Conservation (phyloP, 768 basidiomycete genomes). For the Pleurotus tuber-regium region DNA sequence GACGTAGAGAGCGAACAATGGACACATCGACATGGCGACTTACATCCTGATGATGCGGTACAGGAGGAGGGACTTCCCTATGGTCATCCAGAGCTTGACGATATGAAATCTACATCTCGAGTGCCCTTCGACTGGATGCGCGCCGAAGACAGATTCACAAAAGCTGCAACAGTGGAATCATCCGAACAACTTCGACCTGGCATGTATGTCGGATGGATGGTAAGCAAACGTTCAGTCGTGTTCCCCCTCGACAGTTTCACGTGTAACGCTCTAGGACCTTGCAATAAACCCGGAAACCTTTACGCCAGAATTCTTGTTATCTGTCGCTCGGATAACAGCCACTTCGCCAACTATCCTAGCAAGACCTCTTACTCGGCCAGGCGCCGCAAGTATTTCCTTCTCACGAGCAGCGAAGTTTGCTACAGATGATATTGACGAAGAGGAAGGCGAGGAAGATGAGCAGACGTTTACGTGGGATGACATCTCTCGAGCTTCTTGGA, state of each 20-base stretch:
- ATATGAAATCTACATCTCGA: neutral
- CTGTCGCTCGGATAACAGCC: conserved; percentile 37
- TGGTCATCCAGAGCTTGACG: neutral
- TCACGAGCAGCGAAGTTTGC: neutral
- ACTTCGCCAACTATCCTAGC: neutral
- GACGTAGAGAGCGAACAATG: conserved; percentile 59
- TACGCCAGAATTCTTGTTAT: conserved; percentile 56
- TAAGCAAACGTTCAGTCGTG: conserved; percentile 19
- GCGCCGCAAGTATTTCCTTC: conserved; percentile 11
- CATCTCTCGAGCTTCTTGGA: neutral
- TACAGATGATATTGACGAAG: neutral
- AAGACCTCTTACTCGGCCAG: conserved; percentile 1
- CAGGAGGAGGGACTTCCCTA: conserved; percentile 8
- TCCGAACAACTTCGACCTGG: conserved; percentile 27
- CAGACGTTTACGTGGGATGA: neutral
- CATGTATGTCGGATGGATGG: conserved; percentile 48
- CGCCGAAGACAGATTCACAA: conserved; percentile 31
- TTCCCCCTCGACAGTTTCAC: neutral
- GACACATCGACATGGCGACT: conserved; percentile 16
- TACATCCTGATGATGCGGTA: too few species aligned
- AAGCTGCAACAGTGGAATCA: conserved; percentile 20
- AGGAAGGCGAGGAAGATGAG: conserved; percentile 1
- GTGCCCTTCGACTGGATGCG: conserved; percentile 34
- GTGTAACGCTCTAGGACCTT: conserved; percentile 40
- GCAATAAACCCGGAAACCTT: conserved; percentile 57